A percentile compares a stretch with the other conserved stretches of the same genome.
phyloP scores from a whole-genome alignment of 1,284 basidiomycete species.

The Ganoderma sp. region DNA sequence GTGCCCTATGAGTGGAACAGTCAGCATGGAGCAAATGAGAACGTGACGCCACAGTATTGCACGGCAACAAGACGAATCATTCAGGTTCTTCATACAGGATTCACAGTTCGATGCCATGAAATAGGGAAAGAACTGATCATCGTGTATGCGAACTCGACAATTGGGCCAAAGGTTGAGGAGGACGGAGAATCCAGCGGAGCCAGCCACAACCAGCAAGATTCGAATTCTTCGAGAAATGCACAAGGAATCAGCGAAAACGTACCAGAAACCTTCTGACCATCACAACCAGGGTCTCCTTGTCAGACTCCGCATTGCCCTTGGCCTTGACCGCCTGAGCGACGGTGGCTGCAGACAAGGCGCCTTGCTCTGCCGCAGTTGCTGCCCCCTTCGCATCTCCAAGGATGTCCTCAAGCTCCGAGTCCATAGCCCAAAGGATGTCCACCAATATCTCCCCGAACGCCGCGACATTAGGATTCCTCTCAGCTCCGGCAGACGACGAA shows the following conservation, averaged over 20 bases:
- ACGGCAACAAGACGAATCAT: background rate
- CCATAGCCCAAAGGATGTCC: slow-evolving; percentile 80
- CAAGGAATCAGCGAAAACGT: slow-evolving; percentile 38
- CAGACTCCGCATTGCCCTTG: slow-evolving; percentile 60
- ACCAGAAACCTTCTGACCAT: slow-evolving; percentile 73
- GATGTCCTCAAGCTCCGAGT: slow-evolving; percentile 75
- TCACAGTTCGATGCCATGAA: background rate
- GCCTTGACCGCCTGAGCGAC: slow-evolving; percentile 50
- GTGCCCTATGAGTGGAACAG: slow-evolving; percentile 51
- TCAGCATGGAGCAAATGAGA: background rate
- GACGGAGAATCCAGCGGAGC: background rate
- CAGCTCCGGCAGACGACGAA: slow-evolving; percentile 57
- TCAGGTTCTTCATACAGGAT: background rate
- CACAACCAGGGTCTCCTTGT: slow-evolving; percentile 63
- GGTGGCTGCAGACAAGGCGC: slow-evolving; percentile 32
- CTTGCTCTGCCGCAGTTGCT: slow-evolving; percentile 37
- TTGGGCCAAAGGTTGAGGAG: background rate
- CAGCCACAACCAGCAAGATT: background rate
- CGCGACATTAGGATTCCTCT: slow-evolving; percentile 46
- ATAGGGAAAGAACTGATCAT: background rate
- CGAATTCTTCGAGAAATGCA: background rate
- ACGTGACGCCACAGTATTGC: too few relatives aligned
- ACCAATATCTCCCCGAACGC: slow-evolving; percentile 72
- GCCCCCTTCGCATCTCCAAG: slow-evolving; percentile 58
- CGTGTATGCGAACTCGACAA: background rate